These are phyloP conservation scores for Leptographium procerum DNA, from an alignment of 2,329 filamentous ascomycete genomes.

Conservation along the genomic window DNA sequence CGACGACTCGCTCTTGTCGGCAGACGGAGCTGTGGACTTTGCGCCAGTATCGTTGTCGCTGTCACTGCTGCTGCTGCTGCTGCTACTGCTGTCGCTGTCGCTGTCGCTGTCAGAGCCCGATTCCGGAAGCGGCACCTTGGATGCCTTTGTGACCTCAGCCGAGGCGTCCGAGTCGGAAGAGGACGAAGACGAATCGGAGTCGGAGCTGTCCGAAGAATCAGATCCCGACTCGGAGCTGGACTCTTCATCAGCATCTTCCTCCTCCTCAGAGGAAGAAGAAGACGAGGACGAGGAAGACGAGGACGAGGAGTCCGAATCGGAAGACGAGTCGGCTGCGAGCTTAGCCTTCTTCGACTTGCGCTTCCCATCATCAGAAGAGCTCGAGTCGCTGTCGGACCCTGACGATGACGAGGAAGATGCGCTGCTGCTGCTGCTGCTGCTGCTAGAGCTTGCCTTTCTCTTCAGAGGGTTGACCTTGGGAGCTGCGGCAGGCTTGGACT, in stretches of 20 bases:
- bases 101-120: conserved; percentile 18
- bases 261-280: conserved; percentile 15
- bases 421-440: conserved; percentile 18
- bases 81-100: background rate
- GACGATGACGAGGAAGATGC: background rate
- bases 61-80: conserved; percentile 7
- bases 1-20: conserved; percentile 17
- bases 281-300: conserved; percentile 11
- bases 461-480: conserved; percentile 33
- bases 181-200: conserved; percentile 9
- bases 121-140: conserved; percentile 19
- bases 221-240: background rate
- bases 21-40: conserved; percentile 6
- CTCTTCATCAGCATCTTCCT: conserved; percentile 4
- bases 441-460: conserved; percentile 37
- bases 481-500: background rate
- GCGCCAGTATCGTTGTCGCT: background rate
- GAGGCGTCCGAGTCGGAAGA: conserved; percentile 16
- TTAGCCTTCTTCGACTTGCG: conserved; percentile 15
- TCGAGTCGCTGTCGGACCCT: background rate
- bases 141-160: conserved; percentile 14
- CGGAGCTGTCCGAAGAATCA: background rate
- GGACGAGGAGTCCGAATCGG: conserved; percentile 6
- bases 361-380: conserved; percentile 10
- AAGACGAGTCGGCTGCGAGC: conserved; percentile 8